Percentiles rank a stretch among this genome's conserved stretches.
Evolutionary conservation across 2,329 filamentous ascomycete genomes (phyloP).

Genomic region (Phyllosticta capitalensis): DNA sequence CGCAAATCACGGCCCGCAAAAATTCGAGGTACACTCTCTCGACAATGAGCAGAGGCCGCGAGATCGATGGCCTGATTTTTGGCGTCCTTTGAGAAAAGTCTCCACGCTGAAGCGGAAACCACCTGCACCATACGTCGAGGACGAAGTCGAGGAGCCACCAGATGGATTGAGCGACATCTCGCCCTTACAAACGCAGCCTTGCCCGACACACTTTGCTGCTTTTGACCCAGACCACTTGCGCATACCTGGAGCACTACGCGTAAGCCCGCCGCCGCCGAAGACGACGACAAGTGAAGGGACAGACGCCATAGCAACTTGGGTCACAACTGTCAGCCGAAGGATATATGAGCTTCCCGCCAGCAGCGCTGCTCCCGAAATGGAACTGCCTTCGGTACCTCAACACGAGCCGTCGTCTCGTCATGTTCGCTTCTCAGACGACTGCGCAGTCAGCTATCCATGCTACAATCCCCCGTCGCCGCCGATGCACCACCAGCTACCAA

Average conservation of each 20-base stretch:
- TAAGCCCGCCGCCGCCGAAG: not conserved
- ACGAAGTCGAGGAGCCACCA: slow-evolving; percentile 3
- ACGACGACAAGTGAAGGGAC: slow-evolving; percentile 2
- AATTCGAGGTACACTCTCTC: not conserved
- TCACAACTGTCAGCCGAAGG: not conserved
- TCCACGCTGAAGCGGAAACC: not conserved
- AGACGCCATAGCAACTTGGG: slow-evolving; percentile 3
- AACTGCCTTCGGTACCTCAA: not conserved
- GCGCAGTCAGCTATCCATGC: not conserved
- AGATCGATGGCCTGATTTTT: not conserved
- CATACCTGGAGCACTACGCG: not conserved
- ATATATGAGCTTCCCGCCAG: slow-evolving; percentile 5
- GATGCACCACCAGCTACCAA: not conserved
- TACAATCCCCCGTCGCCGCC: not conserved
- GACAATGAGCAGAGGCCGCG: not conserved
- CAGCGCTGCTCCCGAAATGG: not conserved
- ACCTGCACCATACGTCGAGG: not conserved
- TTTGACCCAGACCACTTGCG: slow-evolving; percentile 7
- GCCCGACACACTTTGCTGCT: slow-evolving; percentile 1
- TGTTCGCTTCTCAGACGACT: not conserved
- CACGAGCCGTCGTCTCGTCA: not conserved
- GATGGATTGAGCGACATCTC: not conserved
- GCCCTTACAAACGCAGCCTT: not conserved
- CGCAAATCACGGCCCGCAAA: not conserved
- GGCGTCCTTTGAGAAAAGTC: not conserved